phyloP scores from a whole-genome alignment of 2,329 filamentous ascomycete species.

The Neophaeococcomyces mojaviensis region DNA sequence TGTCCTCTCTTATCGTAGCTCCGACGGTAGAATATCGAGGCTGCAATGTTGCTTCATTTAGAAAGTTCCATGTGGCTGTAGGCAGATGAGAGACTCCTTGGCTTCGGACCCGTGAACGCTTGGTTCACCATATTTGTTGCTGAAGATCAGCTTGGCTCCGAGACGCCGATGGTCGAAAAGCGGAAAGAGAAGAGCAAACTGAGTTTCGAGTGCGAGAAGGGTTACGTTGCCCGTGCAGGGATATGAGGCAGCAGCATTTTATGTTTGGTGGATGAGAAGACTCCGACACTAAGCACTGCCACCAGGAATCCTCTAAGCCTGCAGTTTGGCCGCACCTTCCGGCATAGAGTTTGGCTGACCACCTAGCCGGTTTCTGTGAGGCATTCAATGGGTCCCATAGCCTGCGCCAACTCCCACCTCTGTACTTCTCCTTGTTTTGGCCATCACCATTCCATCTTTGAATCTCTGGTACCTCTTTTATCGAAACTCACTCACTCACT shows the following conservation, averaged over 20 bases:
- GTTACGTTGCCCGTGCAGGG: background rate
- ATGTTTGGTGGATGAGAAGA: background rate
- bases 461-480: too few relatives aligned
- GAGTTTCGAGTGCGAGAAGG: background rate
- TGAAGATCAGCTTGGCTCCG: background rate
- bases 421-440: too few relatives aligned
- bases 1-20: too few relatives aligned
- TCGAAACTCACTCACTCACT: too few relatives aligned
- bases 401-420: background rate
- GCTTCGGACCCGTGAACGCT: background rate
- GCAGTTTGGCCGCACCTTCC: background rate
- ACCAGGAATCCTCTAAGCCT: background rate
- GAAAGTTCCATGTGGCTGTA: too few relatives aligned
- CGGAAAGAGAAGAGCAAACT: background rate
- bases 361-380: background rate
- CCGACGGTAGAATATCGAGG: background rate
- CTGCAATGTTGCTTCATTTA: background rate
- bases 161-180: background rate
- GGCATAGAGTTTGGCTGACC: background rate
- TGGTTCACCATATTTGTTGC: background rate
- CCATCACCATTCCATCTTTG: too few relatives aligned
- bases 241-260: background rate
- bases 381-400: background rate
- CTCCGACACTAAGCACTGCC: background rate
- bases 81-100: too few relatives aligned